Base-by-base conservation (phyloP, 2,329 filamentous ascomycete genomes). In the Elsinoe arachidis region DNA sequence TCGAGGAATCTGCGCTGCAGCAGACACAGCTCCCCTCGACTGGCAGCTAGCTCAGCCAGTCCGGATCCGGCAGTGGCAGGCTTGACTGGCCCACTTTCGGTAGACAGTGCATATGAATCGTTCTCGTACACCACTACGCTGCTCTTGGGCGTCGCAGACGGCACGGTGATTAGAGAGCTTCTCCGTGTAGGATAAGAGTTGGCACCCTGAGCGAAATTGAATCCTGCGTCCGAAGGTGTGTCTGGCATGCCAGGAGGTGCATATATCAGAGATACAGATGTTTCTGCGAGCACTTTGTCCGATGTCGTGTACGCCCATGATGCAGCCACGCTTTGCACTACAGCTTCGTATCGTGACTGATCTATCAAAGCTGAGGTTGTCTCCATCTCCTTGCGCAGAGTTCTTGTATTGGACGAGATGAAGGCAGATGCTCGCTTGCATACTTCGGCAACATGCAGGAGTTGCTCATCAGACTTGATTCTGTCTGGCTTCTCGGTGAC, bases 381-480 rank as follows among this genome's bases (percentile, higher is more conserved):
- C 55, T 71, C 73, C 2, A 97, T 76, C 66, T 97, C 93, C 56
- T 83, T 80, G 55, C 90, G 82, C 74, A 97, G 84, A 19, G 90
- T 83, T 55, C 88, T 83, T 2, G 89, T 87, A 37, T 89, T 85
- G 38, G 86, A 82, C 1, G 88, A 86, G 37, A 97, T 86, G 64
- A 96, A 97, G 61, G 88, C 85, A 9, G 93, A 79, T 1, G 90
- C 85, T 58, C 91, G 81, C 60, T 84, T 84, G 68, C 90, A 95
- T 26, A 96, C 83, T 66, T 97, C 90, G 1, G 89, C 87, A n/a
- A 96, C 79, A 61, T 90, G 82, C 9, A 81, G 75, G 21, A 96
- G 73, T 64, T 95, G 87, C 69, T 95, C 90, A 15, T 68, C 67
- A 33, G 65, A 47, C 19, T 56, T 47, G 54, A 46, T 39, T 61